These are phyloP conservation scores for Ganoderma sinense DNA, from an alignment of 1,284 basidiomycete genomes.

Conservation along the genomic window DNA sequence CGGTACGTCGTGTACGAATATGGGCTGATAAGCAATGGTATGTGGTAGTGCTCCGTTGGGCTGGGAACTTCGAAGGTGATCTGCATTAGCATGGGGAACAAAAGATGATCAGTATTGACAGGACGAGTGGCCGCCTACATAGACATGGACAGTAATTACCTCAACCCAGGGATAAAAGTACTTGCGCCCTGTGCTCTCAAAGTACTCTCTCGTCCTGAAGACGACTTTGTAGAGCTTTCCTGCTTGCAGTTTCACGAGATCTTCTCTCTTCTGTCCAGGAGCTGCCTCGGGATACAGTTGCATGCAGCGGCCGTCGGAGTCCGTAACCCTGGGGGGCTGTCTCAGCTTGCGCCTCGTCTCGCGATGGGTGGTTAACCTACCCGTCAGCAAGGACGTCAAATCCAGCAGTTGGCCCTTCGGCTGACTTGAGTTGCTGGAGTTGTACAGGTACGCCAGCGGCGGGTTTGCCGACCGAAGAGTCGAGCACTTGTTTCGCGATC, in stretches of 20 bases:
- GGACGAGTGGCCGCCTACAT: neutral
- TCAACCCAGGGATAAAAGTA: slow-evolving; percentile 93
- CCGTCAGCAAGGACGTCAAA: slow-evolving; percentile 67
- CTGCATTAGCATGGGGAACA: slow-evolving; percentile 53
- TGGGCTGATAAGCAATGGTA: slow-evolving; percentile 91
- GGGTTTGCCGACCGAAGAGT: slow-evolving; percentile 85
- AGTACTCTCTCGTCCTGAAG: slow-evolving; percentile 88
- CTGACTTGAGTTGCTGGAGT: slow-evolving; percentile 55
- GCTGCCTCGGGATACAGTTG: slow-evolving; percentile 66
- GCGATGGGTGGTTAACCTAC: slow-evolving; percentile 47
- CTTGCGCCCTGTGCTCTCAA: slow-evolving; percentile 64
- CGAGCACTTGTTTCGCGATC: slow-evolving; percentile 70
- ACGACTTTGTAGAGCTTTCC: slow-evolving; percentile 83
- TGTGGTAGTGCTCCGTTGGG: slow-evolving; percentile 86
- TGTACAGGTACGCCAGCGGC: slow-evolving; percentile 71
- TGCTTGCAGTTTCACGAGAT: slow-evolving; percentile 49
- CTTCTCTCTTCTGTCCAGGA: slow-evolving; percentile 37
- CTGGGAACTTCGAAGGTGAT: slow-evolving; percentile 78
- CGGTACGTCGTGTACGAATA: slow-evolving; percentile 94
- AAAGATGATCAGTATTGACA: slow-evolving; percentile 4
- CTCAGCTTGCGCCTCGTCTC: no score
- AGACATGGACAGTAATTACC: slow-evolving; percentile 46
- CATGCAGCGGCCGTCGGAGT: slow-evolving; percentile 84
- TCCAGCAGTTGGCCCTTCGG: slow-evolving; percentile 42
- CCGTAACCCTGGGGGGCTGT: slow-evolving; percentile 63